Base-by-base conservation (phyloP, 2,329 filamentous ascomycete species). In the Colletotrichum sp. region DNA sequence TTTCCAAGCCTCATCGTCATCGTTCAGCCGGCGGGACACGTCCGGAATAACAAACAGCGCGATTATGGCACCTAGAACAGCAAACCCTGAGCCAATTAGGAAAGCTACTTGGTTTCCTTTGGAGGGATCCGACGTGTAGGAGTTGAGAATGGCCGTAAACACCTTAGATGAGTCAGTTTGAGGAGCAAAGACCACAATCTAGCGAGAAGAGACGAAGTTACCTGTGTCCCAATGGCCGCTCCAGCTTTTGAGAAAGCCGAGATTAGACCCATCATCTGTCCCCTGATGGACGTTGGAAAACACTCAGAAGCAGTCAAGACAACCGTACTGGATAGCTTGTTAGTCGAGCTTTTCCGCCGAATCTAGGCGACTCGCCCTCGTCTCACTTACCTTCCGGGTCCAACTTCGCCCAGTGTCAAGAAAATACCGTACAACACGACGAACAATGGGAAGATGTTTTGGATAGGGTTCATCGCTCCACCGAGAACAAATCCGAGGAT, bases 391-490 rank as follows among this genome's bases (percentile, higher is more conserved):
- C 85, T 87, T 77, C 89, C 89, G 4, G 89, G 89, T 0, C 89
- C 89, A 65, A 90, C 86, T 75, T 90, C 88, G 1, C 88, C 88
- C 0, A 89, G 79, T 0, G 86, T 86, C 34, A 87, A 80, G 78
- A 90, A 90, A 62, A 90, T 82, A 1, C 88, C 89, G 71, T 90
- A 90, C 13, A 90, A 80, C 6, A 90, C 85, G 0, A 90, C 80
- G 71, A 90, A 90, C 0, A 90, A 83, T 0, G 89, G 87, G 36
- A 90, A 87, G 3, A 90, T 80, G 0, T 67, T 83, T 77, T 89
- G 86, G 57, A 90, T 88, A 0, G 82, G 84, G 0, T 79, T 79
- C 16, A 88, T 83, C 0, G 88, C 87, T 5, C 87, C 88, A 3
- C 88, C 89, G 0, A 90, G 82, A 44, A 90, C 82, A 71, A 90